Conservation (phyloP, 257 asterid species). For the Rubia yunnanensis region DNA sequence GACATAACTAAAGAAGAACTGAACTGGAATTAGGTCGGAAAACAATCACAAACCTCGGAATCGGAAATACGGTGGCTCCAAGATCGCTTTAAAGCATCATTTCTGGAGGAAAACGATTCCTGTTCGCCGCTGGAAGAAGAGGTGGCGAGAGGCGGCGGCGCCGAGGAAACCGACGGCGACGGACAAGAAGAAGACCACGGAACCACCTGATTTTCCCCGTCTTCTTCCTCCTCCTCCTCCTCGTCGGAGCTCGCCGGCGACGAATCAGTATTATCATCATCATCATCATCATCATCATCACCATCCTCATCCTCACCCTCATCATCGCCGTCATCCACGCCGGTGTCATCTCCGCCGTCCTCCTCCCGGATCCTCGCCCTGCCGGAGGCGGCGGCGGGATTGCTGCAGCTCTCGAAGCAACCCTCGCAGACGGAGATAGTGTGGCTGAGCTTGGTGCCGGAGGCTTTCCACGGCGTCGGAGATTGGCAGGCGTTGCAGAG, state of each 20-base stretch:
- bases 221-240: constrained; percentile 12
- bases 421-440: constrained; percentile 21
- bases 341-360: not conserved
- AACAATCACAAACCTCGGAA: constrained; percentile 14
- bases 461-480: constrained; percentile 24
- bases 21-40: not conserved
- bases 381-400: not conserved
- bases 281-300: not conserved
- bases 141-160: constrained; percentile 14
- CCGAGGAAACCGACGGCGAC: constrained; percentile 8
- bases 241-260: not conserved
- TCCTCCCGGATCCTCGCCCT: not conserved
- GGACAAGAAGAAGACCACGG: constrained; percentile 19
- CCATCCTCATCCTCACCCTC: not conserved
- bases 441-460: constrained; percentile 22
- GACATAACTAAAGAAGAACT: not conserved
- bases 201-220: constrained; percentile 29
- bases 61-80: constrained; percentile 9
- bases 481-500: constrained; percentile 26
- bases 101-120: constrained; percentile 9
- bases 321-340: not conserved
- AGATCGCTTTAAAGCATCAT: constrained; percentile 11
- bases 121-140: constrained; percentile 14
- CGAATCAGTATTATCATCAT: constrained; percentile 5
- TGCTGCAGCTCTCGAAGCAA: constrained; percentile 5